These are phyloP conservation scores for Coccinonectria pachysandricola DNA, from an alignment of 2,329 filamentous ascomycete species.

Conservation along the genomic window DNA sequence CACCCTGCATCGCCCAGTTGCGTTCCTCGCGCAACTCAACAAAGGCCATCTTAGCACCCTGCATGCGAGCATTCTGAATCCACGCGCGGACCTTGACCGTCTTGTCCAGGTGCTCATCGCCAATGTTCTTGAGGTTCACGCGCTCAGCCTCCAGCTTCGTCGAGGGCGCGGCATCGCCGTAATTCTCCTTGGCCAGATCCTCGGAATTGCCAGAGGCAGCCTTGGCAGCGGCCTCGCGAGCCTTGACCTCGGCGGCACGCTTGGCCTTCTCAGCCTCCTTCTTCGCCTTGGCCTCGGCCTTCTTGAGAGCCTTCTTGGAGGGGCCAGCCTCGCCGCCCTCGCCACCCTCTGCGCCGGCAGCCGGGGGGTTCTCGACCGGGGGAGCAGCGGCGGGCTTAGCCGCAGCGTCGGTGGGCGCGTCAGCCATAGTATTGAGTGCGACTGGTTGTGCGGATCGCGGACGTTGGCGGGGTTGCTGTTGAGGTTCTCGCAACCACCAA, in stretches of 20 bases:
- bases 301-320: constrained; percentile 65
- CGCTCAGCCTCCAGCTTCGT: constrained; percentile 46
- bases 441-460: constrained; percentile 1
- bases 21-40: constrained; percentile 70
- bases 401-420: constrained; percentile 13
- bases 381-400: constrained; percentile 8
- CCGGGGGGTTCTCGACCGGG: constrained; percentile 9
- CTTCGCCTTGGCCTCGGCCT: constrained; percentile 75
- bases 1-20: constrained; percentile 71
- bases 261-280: constrained; percentile 75
- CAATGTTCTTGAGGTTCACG: constrained; percentile 52
- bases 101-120: constrained; percentile 55
- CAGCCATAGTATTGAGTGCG: constrained; percentile 11
- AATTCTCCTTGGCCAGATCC: constrained; percentile 65
- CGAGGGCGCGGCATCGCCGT: constrained; percentile 58
- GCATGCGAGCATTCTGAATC: constrained; percentile 78
- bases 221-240: constrained; percentile 57
- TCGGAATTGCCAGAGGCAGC: constrained; percentile 56
- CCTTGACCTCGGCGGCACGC: constrained; percentile 63
- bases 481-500: constrained; percentile 2
- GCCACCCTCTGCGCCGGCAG: constrained; percentile 6
- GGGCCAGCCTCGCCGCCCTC: neutral
- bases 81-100: constrained; percentile 67
- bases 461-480: constrained; percentile 3
- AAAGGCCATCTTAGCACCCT: constrained; percentile 87